Conservation (phyloP, 106 monocot genomes). For the Amphibolis antarctica region DNA sequence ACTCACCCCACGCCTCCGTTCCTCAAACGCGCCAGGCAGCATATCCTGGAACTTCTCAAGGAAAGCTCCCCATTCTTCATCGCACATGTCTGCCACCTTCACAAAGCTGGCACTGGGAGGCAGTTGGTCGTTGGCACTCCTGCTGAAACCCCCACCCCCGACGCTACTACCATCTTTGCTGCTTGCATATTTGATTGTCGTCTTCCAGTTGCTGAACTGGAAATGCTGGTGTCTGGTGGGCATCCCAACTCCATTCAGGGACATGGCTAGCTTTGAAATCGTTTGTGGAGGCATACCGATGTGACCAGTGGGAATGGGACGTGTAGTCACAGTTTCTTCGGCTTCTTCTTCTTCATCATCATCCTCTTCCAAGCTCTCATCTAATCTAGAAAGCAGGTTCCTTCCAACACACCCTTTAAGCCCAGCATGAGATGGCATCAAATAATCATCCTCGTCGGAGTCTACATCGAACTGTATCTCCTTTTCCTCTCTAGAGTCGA, state of each 20-base stretch:
- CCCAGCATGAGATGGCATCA: conserved; percentile 19
- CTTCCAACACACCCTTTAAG: conserved; percentile 10
- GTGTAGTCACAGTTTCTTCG: not conserved
- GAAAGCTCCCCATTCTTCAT: conserved; percentile 71
- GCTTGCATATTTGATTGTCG: not conserved
- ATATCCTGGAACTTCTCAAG: conserved; percentile 70
- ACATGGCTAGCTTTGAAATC: conserved; percentile 37
- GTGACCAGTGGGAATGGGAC: not conserved
- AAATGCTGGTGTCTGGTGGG: conserved; percentile 18
- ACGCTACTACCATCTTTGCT: conserved; percentile 1
- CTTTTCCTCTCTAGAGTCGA: conserved; percentile 3
- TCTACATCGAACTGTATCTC: conserved; percentile 21
- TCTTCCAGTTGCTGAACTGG: conserved; percentile 6
- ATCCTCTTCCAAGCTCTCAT: conserved; percentile 54
- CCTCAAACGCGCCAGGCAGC: conserved; percentile 29
- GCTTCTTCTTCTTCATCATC: conserved; percentile 27
- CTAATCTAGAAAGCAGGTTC: conserved; percentile 57
- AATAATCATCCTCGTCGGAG: conserved; percentile 26
- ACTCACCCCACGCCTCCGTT: conserved; percentile 15
- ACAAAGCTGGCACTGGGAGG: conserved; percentile 53
- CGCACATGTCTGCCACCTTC: conserved; percentile 57
- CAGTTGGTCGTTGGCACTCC: conserved; percentile 24
- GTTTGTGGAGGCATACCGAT: conserved; percentile 9
- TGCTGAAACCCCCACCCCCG: not conserved
- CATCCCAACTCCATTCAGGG: conserved; percentile 35